Evolutionary conservation across 139 green algal genomes (phyloP), one percentile per base, ranked within the genome.

Genomic region (Chlamydomonas sp.): DNA sequence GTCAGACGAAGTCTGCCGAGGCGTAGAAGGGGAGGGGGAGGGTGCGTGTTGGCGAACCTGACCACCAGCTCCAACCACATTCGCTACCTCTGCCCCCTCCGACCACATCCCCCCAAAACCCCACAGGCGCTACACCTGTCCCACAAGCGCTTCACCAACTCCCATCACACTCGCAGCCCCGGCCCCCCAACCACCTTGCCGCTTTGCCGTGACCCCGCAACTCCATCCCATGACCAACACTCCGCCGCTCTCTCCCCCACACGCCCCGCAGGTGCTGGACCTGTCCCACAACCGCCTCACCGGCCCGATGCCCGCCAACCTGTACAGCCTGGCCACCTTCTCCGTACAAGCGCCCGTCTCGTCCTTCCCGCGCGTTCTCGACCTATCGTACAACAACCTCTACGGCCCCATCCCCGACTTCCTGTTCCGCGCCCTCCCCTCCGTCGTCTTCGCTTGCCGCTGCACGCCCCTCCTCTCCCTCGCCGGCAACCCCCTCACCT

Each of bases 201-300:
- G 5, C 73, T 6, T 14, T 31, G n/a, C 61, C n/a, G n/a, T 20
- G 5, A 62, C n/a, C 73, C 20, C 20, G 10, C n/a, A 5, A 5
- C 8, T 5, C n/a, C 8, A 5, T 15, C 12, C 20, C 20, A 5
- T 62, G n/a, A n/a, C 20, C n/a, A 16, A 8, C 5, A 3, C n/a
- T 61, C 73, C 20, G 3, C 20, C 73, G 4, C 31, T 6, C 73
- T 60, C 20, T 5, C 73, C 73, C 73, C 73, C 73, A 57, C 1
- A 12, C 15, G 20, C 76, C 60, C 77, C 62, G n/a, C 64, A 85
- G 79, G 67, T 78, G 4, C 80, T 86, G 80, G 80, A 86, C 60
- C 67, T 86, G 16, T 66, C 20, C 68, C 57, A 69, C 60, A 86
- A 86, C 69, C 20, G 8, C n/a, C 12, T 86, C 18, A 15, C 16